Evolutionary conservation across 352 stramenopile genomes (phyloP).

Genomic region (Pythium brassicae): DNA sequence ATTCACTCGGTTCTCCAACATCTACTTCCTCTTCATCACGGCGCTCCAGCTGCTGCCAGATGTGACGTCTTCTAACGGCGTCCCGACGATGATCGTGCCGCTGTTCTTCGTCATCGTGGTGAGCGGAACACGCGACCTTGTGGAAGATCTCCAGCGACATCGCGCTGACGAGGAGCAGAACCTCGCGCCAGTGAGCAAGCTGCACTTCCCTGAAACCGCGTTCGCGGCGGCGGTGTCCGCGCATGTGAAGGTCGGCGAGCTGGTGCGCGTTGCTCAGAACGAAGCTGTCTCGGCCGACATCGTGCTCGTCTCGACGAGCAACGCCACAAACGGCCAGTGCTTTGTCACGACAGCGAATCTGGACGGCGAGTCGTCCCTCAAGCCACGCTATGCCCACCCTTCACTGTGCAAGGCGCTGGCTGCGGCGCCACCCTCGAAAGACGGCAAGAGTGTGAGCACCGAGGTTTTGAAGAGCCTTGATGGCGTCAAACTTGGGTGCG

Average conservation of each 20-base stretch:
- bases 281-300: conserved; percentile 74
- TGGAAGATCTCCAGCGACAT: conserved; percentile 82
- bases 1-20: conserved; percentile 83
- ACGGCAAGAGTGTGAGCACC: conserved; percentile 21
- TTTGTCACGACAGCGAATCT: conserved; percentile 86
- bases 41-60: conserved; percentile 75
- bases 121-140: conserved; percentile 65
- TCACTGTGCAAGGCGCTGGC: conserved; percentile 24
- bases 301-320: conserved; percentile 50
- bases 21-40: conserved; percentile 90
- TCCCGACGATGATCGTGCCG: conserved; percentile 81
- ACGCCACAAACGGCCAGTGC: conserved; percentile 44
- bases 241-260: conserved; percentile 68
- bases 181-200: conserved; percentile 20
- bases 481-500: conserved; percentile 28
- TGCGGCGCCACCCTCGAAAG: conserved; percentile 16
- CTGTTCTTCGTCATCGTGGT: conserved; percentile 85
- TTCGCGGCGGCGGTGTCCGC: conserved; percentile 29
- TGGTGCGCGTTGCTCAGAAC: conserved; percentile 74
- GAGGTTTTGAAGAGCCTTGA: conserved; percentile 13
- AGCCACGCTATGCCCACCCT: conserved; percentile 58
- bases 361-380: conserved; percentile 88
- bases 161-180: conserved; percentile 69
- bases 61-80: conserved; percentile 78
- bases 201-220: conserved; percentile 13